Evolutionary conservation across 352 stramenopile genomes (phyloP), one percentile per base, ranked within the genome.

Genomic region (Globisporangium recalcitrans): DNA sequence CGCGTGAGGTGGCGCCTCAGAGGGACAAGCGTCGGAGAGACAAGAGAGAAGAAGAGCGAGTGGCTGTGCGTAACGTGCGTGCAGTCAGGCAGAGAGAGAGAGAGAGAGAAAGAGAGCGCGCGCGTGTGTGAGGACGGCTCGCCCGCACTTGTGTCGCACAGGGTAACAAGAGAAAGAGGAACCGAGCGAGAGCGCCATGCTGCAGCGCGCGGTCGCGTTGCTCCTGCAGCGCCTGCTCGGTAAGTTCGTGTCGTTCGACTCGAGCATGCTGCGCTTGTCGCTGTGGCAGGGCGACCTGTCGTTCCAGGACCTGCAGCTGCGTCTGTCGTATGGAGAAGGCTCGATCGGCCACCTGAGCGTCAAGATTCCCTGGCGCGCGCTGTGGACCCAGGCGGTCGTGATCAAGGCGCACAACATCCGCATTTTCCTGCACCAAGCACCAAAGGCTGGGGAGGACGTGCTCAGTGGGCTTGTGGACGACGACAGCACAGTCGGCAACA

Each of bases 231-330:
- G 86, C 19, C 64, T 95, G 59, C 80, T 95, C 60, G 86, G 86
- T 48, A 95, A 93, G 75, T 93, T 95, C 67, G 81, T 95, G 72
- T 90, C 81, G 16, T 92, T 95, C 63, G 81, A 95, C 70, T 84
- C 86, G 63, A 88, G 58, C 53, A 92, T 93, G 85, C 77, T 95
- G 42, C 75, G 80, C 60, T 67, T 95, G 52, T 91, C 81, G 65
- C 75, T 95, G 58, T 95, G 86, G 86, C 83, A 93, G 58, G 86
- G 86, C 53, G 86, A 95, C 51, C 31, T 95, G 67, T 87, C 83
- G 13, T 95, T 95, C 68, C 76, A 84, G 51, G 76, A 95, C 58
- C 71, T 95, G 21, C 72, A 92, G 64, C 71, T 95, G 60, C 82
- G 82, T 7, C 70, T 95, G 29, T 82, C 80, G 52, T 90, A 91